These are phyloP conservation scores for Neopestalotiopsis clavispora DNA, from an alignment of 2,329 filamentous ascomycete genomes.

Conservation along the genomic window DNA sequence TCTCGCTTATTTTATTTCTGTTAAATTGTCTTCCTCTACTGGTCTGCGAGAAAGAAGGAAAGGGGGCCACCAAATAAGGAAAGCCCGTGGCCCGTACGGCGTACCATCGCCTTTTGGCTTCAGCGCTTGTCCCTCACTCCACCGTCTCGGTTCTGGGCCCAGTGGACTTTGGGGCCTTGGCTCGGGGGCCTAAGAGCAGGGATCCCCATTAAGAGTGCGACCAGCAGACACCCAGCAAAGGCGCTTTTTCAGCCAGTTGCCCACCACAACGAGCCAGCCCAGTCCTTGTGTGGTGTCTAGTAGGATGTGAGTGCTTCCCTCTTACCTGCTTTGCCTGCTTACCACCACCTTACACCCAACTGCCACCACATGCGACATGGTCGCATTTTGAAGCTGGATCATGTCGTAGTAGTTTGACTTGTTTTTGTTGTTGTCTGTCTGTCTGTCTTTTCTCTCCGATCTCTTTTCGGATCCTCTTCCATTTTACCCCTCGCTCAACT, in stretches of 20 bases:
- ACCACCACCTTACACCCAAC: neutral
- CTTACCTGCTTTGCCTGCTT: neutral
- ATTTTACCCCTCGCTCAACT: neutral
- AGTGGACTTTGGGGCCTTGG: neutral
- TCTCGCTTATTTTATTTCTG: neutral
- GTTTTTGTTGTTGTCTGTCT: neutral
- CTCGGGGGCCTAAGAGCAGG: slow-evolving; percentile 12
- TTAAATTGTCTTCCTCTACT: neutral
- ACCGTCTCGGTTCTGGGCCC: slow-evolving; percentile 1
- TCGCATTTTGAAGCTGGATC: neutral
- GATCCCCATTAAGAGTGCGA: slow-evolving; percentile 16
- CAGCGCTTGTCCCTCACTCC: slow-evolving; percentile 7
- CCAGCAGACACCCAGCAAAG: neutral
- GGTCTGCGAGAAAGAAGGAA: neutral
- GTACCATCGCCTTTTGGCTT: slow-evolving; percentile 8
- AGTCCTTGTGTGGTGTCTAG: neutral
- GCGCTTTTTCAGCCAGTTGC: slow-evolving; percentile 12
- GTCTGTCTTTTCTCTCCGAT: neutral
- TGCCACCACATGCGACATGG: slow-evolving; percentile 13
- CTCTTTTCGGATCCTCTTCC: neutral
- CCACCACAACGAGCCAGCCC: slow-evolving; percentile 17
- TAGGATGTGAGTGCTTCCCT: neutral
- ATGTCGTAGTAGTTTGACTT: slow-evolving; percentile 6
- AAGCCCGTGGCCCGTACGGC: slow-evolving; percentile 6
- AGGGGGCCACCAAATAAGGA: slow-evolving; percentile 11